phyloP scores from a whole-genome alignment of 176 grass and related monocot genomes.

The Calamus simplicifolius region DNA sequence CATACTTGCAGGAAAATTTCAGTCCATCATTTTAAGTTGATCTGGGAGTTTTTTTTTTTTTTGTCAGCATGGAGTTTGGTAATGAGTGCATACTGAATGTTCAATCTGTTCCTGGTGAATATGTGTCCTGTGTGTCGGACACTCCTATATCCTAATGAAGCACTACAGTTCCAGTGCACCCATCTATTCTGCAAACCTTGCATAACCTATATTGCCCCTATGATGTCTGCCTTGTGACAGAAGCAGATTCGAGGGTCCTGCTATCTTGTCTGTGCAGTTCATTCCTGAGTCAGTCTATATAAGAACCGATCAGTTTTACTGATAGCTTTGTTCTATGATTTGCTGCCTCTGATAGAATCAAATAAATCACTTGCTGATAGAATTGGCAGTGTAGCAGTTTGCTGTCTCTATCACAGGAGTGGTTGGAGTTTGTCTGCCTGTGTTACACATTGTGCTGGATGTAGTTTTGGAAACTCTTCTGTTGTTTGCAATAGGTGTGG shows the following conservation, averaged over 20 bases:
- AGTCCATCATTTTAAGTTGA: background rate
- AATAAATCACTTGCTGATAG: conserved; percentile 69
- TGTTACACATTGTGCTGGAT: conserved; percentile 50
- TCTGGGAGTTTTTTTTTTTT: background rate
- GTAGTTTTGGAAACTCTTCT: conserved; percentile 71
- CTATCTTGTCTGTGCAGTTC: conserved; percentile 1
- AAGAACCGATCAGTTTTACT: conserved; percentile 6
- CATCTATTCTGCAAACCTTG: conserved; percentile 98
- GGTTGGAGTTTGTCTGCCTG: conserved; percentile 77
- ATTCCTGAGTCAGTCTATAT: background rate
- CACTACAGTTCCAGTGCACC: conserved; percentile 81
- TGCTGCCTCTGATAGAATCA: conserved; percentile 71
- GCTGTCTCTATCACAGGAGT: conserved; percentile 88
- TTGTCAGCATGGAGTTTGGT: conserved; percentile 59
- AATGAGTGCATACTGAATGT: conserved; percentile 90
- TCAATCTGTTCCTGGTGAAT: conserved; percentile 90
- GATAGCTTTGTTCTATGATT: conserved; percentile 11
- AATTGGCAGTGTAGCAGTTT: conserved; percentile 65
- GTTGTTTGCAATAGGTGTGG: conserved; percentile 89
- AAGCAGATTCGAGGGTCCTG: conserved; percentile 88
- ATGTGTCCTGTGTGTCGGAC: conserved; percentile 95
- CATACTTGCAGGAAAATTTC: background rate
- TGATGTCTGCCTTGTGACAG: conserved; percentile 90
- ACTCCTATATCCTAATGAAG: conserved; percentile 70
- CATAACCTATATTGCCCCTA: conserved; percentile 86